Evolutionary conservation across 208 protist species (phyloP), one percentile per base, ranked within the genome.

Genomic region (Tritrichomonas musculus): DNA sequence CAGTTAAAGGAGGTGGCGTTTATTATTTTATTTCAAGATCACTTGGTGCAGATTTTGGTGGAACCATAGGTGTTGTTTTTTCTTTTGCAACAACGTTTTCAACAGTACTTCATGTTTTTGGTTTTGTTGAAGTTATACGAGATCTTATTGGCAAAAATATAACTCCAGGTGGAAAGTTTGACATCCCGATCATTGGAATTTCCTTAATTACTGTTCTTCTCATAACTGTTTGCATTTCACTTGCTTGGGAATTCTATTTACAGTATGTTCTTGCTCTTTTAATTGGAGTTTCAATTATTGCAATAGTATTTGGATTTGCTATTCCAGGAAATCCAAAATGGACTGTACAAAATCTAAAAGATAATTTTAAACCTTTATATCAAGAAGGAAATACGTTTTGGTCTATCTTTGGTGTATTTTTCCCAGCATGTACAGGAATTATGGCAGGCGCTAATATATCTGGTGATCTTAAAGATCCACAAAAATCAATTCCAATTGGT

Each of bases 341-440:
- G 77, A 53, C 27, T 22, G 25, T 53, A 33, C 14, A 11, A 44
- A 84, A 84, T 25, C 22, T 84, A 3, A 84, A 84, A 53, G 25
- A 49, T 84, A 84, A 84, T 22, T 53, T 84, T 5, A 25, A 33
- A 17, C 73, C 73, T 33, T 4, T 53, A 55, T 84, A 55, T 53
- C 73, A 53, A 44, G 8, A 49, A 33, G 73, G 73, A 53, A 53
- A 84, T 33, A 47, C 36, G 13, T 84, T 84, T 30, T 84, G 33
- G 33, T 53, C 73, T 25, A 84, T 84, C 4, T 93, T 97, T 72
- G 95, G 82, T 44, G 47, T 97, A 0, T 97, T 97, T 82, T 97
- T 97, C 77, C 96, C 96, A 3, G 75, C 93, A 3, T 94, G 96
- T 2, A 97, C 96, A n/a, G 96, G 96, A 22, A 96, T 97, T 44